These are phyloP conservation scores for Solanum corneliomulleri DNA, from an alignment of 257 asterid genomes.

Conservation along the genomic window DNA sequence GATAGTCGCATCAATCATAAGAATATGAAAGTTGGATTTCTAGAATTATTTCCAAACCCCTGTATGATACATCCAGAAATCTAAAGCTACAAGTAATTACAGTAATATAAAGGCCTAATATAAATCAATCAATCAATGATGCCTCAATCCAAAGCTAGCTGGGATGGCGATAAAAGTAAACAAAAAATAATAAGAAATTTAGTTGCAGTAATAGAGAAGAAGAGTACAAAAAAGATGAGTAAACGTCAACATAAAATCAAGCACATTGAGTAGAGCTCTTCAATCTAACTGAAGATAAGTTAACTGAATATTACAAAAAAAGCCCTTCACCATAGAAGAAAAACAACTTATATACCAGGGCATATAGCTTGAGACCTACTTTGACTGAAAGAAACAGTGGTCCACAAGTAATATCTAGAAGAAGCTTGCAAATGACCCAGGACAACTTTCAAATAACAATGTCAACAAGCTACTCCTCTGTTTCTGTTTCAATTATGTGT, in stretches of 20 bases:
- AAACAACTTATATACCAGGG: neutral
- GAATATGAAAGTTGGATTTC: neutral
- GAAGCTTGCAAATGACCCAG: neutral
- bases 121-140: neutral
- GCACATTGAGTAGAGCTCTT: neutral
- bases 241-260: neutral
- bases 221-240: neutral
- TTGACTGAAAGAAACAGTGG: neutral
- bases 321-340: neutral
- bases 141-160: neutral
- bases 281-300: neutral
- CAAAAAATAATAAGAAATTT: neutral
- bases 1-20: neutral
- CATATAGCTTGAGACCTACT: neutral
- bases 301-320: neutral
- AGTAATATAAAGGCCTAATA: neutral
- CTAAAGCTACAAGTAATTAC: neutral
- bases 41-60: neutral
- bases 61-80: neutral
- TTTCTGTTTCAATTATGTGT: neutral
- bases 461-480: neutral
- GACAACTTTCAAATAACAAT: neutral
- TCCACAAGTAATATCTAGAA: neutral
- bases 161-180: neutral
- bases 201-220: neutral